These are phyloP conservation scores for Beta macrorhiza DNA, from an alignment of 179 eudicot genomes.

Conservation along the genomic window DNA sequence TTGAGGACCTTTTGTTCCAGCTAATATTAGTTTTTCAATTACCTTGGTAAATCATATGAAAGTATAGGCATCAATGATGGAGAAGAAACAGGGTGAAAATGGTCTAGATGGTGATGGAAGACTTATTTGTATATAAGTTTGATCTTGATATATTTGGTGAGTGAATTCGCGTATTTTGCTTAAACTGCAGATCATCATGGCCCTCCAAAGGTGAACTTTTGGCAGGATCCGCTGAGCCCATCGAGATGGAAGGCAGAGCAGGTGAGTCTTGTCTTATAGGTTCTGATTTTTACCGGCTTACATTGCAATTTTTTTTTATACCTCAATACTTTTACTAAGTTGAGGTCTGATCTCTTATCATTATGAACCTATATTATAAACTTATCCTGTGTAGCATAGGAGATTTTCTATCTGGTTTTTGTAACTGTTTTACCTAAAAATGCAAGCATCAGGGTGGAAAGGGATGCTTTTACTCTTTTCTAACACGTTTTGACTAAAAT, in stretches of 20 bases:
- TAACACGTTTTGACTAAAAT: no score
- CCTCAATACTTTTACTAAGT: background rate
- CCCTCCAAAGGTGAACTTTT: constrained; percentile 42
- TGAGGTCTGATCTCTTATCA: background rate
- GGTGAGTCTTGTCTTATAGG: constrained; percentile 33
- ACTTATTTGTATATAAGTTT: background rate
- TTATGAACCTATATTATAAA: no score
- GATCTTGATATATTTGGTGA: background rate
- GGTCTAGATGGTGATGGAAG: background rate
- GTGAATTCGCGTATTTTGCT: background rate
- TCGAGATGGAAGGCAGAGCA: constrained; percentile 68
- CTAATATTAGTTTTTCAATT: no score
- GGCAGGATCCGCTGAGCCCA: constrained; percentile 63
- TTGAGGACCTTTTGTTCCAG: no score
- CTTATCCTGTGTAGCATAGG: no score
- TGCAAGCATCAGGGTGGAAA: no score
- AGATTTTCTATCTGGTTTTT: no score
- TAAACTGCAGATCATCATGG: constrained; percentile 54
- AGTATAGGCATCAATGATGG: background rate
- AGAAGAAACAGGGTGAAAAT: background rate
- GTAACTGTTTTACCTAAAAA: no score
- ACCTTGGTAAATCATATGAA: no score
- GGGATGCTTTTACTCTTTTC: no score
- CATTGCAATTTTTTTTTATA: background rate
- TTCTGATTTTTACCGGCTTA: background rate